Conservation (phyloP, 2,329 filamentous ascomycete species). For the Penicillium brasilianum region DNA sequence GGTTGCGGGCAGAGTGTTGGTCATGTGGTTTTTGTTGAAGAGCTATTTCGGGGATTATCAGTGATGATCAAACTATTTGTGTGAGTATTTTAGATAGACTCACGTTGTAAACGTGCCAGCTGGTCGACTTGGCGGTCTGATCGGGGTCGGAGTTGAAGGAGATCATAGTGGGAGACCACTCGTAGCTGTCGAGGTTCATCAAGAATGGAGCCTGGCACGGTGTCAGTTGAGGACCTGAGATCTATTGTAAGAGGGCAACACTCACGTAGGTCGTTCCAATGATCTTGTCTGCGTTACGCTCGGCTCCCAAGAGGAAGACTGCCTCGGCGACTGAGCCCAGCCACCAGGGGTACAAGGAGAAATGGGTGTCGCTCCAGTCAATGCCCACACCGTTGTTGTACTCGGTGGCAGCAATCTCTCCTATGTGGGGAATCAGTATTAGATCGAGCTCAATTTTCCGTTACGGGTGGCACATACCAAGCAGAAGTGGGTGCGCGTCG, state of each 20-base stretch:
- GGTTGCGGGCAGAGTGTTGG: conserved; percentile 50
- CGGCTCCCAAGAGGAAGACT: conserved; percentile 67
- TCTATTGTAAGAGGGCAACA: not conserved
- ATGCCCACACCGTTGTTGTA: conserved; percentile 53
- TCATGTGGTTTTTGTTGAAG: conserved; percentile 52
- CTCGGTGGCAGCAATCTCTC: conserved; percentile 38
- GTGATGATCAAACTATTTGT: conserved; percentile 37
- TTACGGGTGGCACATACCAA: conserved; percentile 26
- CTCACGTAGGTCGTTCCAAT: conserved; percentile 38
- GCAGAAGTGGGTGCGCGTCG: conserved; percentile 31
- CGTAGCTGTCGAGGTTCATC: conserved; percentile 35
- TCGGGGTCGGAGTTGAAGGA: conserved; percentile 38
- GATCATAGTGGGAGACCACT: conserved; percentile 40
- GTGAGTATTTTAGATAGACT: conserved; percentile 12
- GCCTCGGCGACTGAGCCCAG: conserved; percentile 67
- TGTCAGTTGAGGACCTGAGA: not conserved
- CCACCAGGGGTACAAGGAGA: conserved; percentile 60
- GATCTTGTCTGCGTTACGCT: conserved; percentile 59
- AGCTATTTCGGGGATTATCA: conserved; percentile 32
- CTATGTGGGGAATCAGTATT: too few species aligned
- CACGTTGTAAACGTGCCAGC: conserved; percentile 38
- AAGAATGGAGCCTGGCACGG: conserved; percentile 33
- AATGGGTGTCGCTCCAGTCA: conserved; percentile 51
- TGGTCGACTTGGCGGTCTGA: conserved; percentile 37
- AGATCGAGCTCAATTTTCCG: not conserved